These are phyloP conservation scores for Neurospora sp. DNA, from an alignment of 495 filamentous ascomycete species.

Conservation along the genomic window DNA sequence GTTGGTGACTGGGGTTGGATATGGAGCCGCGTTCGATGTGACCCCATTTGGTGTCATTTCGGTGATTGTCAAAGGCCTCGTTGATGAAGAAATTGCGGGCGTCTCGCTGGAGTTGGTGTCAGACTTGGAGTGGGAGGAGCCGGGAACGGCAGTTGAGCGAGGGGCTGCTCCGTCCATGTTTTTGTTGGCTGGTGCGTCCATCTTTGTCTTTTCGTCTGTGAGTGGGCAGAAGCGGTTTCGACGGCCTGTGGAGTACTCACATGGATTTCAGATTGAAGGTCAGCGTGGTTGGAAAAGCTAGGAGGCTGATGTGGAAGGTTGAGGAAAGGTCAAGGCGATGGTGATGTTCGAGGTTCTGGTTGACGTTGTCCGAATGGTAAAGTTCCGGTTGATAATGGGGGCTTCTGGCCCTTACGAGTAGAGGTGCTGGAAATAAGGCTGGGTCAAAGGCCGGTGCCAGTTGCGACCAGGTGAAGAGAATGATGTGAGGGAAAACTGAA, in stretches of 20 bases:
- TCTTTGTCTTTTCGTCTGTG: neutral
- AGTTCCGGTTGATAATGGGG: neutral
- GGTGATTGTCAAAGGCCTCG: neutral
- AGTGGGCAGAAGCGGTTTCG: neutral
- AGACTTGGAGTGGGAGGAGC: neutral
- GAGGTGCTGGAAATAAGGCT: neutral
- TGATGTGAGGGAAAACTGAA: neutral
- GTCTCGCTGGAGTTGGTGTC: neutral
- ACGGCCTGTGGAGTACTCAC: neutral
- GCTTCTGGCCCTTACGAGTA: neutral
- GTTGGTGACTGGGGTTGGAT: neutral
- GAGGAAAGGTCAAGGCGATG: neutral
- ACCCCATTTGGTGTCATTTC: neutral
- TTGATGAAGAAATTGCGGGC: neutral
- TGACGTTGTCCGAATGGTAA: neutral
- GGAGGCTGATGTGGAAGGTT: neutral
- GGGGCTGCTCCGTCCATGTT: neutral
- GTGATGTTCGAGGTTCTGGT: neutral
- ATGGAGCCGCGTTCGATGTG: neutral
- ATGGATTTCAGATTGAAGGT: neutral
- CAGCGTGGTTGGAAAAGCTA: neutral
- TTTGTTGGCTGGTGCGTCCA: neutral
- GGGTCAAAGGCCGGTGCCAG: neutral
- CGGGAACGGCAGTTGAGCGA: neutral
- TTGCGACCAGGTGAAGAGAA: neutral